phyloP scores from a whole-genome alignment of 2,329 filamentous ascomycete species.

The Acrocalymma vagum region DNA sequence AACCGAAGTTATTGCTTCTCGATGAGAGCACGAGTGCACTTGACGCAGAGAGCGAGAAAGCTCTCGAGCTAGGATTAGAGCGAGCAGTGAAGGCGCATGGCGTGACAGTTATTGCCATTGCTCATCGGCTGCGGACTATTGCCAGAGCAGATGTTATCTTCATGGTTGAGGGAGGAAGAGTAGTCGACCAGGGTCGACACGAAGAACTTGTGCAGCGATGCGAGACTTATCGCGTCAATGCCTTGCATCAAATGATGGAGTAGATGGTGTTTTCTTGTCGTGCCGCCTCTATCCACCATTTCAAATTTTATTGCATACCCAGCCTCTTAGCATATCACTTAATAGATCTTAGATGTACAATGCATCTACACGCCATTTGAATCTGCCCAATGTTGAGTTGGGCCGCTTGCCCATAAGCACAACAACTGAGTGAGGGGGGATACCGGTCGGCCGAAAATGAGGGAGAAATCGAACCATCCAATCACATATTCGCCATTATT shows the following conservation, averaged over 20 bases:
- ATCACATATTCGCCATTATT: too few relatives aligned
- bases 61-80: slow-evolving; percentile 51
- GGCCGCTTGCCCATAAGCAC: too few relatives aligned
- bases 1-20: slow-evolving; percentile 51
- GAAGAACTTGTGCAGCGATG: slow-evolving; percentile 57
- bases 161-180: slow-evolving; percentile 57
- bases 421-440: too few relatives aligned
- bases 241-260: slow-evolving; percentile 57
- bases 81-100: slow-evolving; percentile 41
- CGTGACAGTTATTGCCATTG: slow-evolving; percentile 55
- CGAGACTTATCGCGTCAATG: slow-evolving; percentile 60
- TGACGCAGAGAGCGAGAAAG: slow-evolving; percentile 52
- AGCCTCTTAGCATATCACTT: too few relatives aligned
- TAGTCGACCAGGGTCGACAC: slow-evolving; percentile 59
- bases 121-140: slow-evolving; percentile 53
- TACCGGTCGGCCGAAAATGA: too few relatives aligned
- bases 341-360: too few relatives aligned
- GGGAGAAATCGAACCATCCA: too few relatives aligned
- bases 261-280: too few relatives aligned
- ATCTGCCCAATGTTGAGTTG: too few relatives aligned
- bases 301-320: neutral
- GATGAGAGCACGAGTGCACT: slow-evolving; percentile 55
- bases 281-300: too few relatives aligned
- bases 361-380: too few relatives aligned
- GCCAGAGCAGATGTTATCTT: slow-evolving; percentile 54